Base-by-base conservation (phyloP, 2,329 filamentous ascomycete genomes). In the Coleophoma crateriformis region DNA sequence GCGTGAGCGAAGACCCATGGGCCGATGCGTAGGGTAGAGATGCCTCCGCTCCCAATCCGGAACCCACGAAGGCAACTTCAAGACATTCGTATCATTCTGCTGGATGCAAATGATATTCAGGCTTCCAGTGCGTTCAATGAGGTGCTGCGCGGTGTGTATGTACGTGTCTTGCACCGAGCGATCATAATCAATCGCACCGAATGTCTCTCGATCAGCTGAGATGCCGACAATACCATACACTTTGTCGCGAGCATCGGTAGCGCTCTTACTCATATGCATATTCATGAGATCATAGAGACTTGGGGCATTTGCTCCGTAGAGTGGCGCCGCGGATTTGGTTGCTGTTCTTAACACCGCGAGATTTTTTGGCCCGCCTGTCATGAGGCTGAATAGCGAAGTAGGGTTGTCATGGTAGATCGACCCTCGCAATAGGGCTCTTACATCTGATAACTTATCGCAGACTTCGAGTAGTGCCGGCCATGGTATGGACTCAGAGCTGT, bases 191-290 rank as follows among this genome's bases (percentile, higher is more conserved):
- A 50, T 49, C 17, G 35, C 17, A 10, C 51, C 51, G 42, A 53
- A 51, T 10, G 43, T 35, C 3, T 43, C 33, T 17, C 46, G 33
- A 19, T 48, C 45, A 3, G 41, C 19, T 22, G 49, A 51, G 8
- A 54, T 47, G 34, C 51, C 51, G 13, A 54, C 44, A 12, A 54
- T 32, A n/a, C 49, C 49, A 41, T 54, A 54, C 14, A 54, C 49
- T 33, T 54, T 54, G 32, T 54, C 51, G 13, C 20, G 14, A 12
- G 46, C 33, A 33, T 47, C 40, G 6, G 42, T 47, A 2, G 51
- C 48, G 20, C 27, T 14, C 37, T 53, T 53, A 13, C 48, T 44
- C 51, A 50, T 38, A 46, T 51, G 41, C 15, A 49, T 12, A 12
- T 7, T 6, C 38, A 40, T 12, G 13, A 40, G 13, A 11, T 47